Percentiles rank a stretch among this genome's conserved stretches.
Conservation (phyloP, 2,329 filamentous ascomycete species). For the Cadophora malorum region DNA sequence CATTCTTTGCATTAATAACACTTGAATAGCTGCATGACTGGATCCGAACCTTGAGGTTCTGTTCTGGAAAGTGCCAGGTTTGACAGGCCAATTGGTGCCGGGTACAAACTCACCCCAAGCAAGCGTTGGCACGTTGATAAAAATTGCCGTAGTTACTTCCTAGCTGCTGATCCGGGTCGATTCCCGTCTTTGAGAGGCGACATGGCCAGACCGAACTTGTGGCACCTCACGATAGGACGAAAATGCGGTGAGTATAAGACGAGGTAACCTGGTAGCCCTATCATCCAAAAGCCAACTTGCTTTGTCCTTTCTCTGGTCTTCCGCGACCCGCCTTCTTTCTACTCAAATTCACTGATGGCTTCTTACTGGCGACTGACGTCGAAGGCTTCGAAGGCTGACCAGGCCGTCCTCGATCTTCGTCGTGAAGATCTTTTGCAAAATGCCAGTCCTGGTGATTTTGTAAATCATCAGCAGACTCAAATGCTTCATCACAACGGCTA, state of each 20-base stretch:
- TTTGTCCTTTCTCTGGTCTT: conserved; percentile 61
- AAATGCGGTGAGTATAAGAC: conserved; percentile 20
- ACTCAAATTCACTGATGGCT: conserved; percentile 41
- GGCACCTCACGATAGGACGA: conserved; percentile 39
- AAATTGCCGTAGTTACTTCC: conserved; percentile 25
- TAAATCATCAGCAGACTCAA: conserved; percentile 63
- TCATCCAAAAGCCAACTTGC: conserved; percentile 61
- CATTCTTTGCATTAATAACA: conserved; percentile 10
- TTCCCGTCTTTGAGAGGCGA: conserved; percentile 25
- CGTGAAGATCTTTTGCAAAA: conserved; percentile 84
- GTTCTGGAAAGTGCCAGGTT: conserved; percentile 28
- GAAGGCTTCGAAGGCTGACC: conserved; percentile 28
- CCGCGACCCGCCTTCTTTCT: conserved; percentile 40
- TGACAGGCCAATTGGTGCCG: conserved; percentile 20
- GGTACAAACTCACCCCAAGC: neutral
- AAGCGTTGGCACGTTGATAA: conserved; percentile 25
- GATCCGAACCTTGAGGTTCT: conserved; percentile 2
- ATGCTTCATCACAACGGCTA: conserved; percentile 66
- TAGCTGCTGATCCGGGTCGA: conserved; percentile 34
- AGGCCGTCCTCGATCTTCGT: conserved; percentile 45
- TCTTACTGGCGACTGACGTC: conserved; percentile 38
- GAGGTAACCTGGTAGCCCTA: conserved; percentile 16
- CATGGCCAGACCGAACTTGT: conserved; percentile 33
- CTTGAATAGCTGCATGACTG: conserved; percentile 1
- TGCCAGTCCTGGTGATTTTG: conserved; percentile 93